Conservation (phyloP, 2,329 filamentous ascomycete species). For the Macroventuria anomochaeta region DNA sequence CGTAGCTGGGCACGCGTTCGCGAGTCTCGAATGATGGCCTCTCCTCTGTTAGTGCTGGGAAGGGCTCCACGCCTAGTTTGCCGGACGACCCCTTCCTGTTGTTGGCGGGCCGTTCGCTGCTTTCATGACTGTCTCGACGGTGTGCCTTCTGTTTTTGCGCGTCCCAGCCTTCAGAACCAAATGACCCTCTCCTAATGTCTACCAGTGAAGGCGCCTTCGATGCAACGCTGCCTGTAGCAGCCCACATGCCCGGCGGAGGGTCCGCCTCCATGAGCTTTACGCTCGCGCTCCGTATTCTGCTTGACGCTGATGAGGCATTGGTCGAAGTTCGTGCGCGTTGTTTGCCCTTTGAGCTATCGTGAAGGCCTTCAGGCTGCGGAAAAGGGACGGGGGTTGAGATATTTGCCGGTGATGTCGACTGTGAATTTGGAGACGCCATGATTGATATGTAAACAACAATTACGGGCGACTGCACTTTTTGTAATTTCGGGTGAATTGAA, state of each 20-base stretch:
- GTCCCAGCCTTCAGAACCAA: constrained; percentile 45
- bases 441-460: not conserved
- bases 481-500: not conserved
- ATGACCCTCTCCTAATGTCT: constrained; percentile 51
- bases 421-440: constrained; percentile 31
- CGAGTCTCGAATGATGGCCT: constrained; percentile 12
- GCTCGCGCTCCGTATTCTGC: constrained; percentile 44
- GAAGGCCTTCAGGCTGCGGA: constrained; percentile 2
- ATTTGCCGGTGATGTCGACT: constrained; percentile 18
- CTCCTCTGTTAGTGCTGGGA: constrained; percentile 42
- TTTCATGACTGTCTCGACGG: constrained; percentile 33
- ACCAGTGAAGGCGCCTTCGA: constrained; percentile 52
- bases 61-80: constrained; percentile 31
- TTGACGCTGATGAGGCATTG: constrained; percentile 41
- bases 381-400: constrained; percentile 11
- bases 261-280: constrained; percentile 48
- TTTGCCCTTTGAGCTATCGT: constrained; percentile 15
- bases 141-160: constrained; percentile 35
- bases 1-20: constrained; percentile 2
- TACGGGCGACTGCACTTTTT: not conserved
- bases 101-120: constrained; percentile 20
- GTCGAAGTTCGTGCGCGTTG: constrained; percentile 38
- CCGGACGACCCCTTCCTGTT: constrained; percentile 24
- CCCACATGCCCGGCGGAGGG: constrained; percentile 53
- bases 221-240: constrained; percentile 52